Conservation (phyloP, 805 yeast species). For the Yarrowia sp. region DNA sequence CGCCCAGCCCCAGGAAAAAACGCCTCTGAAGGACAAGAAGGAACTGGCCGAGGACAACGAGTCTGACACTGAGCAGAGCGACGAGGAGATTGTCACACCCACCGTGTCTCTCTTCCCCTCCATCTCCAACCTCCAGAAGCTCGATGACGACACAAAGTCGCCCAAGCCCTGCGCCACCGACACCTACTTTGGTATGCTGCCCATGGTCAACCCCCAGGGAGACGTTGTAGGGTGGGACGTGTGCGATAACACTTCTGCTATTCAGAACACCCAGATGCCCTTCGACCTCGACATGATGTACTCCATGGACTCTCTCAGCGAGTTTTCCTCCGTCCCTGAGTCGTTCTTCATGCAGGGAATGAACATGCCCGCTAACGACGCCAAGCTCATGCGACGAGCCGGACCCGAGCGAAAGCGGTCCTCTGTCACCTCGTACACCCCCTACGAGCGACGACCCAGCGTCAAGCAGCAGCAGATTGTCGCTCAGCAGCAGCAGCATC, state of each 20-base stretch:
- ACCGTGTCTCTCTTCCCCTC: conserved; percentile 21
- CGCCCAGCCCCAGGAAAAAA: background rate
- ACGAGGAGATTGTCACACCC: conserved; percentile 11
- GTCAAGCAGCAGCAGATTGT: conserved; percentile 27
- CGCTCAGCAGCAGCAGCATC: conserved; percentile 24
- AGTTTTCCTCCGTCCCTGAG: conserved; percentile 14
- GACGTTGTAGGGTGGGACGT: conserved; percentile 26
- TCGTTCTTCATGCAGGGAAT: conserved; percentile 14
- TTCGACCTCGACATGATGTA: conserved; percentile 23
- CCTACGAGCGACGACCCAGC: conserved; percentile 22
- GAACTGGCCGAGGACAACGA: background rate
- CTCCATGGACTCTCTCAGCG: conserved; percentile 17
- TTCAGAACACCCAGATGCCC: conserved; percentile 7
- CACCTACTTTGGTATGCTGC: conserved; percentile 21
- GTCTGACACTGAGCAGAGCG: conserved; percentile 7
- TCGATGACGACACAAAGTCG: conserved; percentile 4
- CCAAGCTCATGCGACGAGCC: conserved; percentile 15
- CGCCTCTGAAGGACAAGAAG: background rate
- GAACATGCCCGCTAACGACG: background rate
- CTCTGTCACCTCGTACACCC: conserved; percentile 1
- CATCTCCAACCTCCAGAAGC: conserved; percentile 19
- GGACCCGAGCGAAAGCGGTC: conserved; percentile 22
- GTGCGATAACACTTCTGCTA: conserved; percentile 6
- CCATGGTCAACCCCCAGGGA: conserved; percentile 26
- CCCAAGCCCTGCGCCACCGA: conserved; percentile 27